Base-by-base conservation (phyloP, 176 grass and related monocot genomes). In the Zoysia japonica region DNA sequence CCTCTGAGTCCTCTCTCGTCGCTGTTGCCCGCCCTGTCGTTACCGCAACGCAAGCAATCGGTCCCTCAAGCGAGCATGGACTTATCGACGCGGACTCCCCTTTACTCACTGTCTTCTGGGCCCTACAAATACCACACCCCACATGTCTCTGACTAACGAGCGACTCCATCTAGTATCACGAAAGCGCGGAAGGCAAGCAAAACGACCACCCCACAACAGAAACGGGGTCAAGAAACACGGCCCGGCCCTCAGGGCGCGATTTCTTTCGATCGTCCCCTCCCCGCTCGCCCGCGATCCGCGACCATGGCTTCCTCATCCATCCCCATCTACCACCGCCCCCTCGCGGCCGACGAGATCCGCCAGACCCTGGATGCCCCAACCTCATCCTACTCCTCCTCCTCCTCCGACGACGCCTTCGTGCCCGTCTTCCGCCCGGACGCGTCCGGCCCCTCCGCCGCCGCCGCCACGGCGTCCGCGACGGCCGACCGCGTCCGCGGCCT, bases 401-500 rank as follows among this genome's bases (percentile, higher is more conserved):
- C 72, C 35, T 49, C 62, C 38, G 68, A 91, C 78, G 82, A 71
- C 47, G 80, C 88, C 68, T 91, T 87, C 83, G 78, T 88, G 60
- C 82, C 82, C 11, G 81, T 91, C 14, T 82, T 84, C 78, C 67
- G 70, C 6, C 65, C 83, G 7, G 83, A 85, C 17, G 61, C 68
- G 7, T 67, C 82, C 7, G 45, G 52, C 41, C 19, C 76, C 53
- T 86, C 85, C 10, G 37, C 71, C 11, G 64, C 79, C 11, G 51
- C 28, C 28, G 28, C 28, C 28, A 28, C 43, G 56, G 48, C 64
- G 10, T 72, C 63, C 13, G 82, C 47, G 66, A 35, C 68, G 55
- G 70, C 83, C 53, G 86, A 93, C 47, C 88, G 86, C 61, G 78
- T 86, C 78, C 87, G 86, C 66, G 75, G 86, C 76, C 83, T 74